Base-by-base conservation (phyloP, 805 yeast genomes). In the Cyberlindnera veronae region DNA sequence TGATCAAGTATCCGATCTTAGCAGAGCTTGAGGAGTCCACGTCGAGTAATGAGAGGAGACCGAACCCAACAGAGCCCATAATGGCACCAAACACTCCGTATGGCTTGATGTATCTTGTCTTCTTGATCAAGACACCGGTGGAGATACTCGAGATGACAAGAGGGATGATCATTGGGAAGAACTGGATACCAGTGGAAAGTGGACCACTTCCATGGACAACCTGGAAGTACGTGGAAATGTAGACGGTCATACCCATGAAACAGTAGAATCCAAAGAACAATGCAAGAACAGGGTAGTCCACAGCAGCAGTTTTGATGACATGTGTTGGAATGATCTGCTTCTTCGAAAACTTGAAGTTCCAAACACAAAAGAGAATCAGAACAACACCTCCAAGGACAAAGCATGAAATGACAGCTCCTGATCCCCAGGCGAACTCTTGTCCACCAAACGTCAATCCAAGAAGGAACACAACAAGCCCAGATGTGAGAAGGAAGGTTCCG, bases 391-490 rank as follows among this genome's bases (percentile, higher is more conserved):
- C 29, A 6, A 41, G 19, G 20, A 41, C 63, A 43, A 45, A 41
- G 38, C 71, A 70, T 10, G 59, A 48, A 6, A 79, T 69, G 4
- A 76, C 73, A 4, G 74, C 68, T 11, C 75, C 73, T 0, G 80
- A 71, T 3, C 60, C 53, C 86, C 86, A 81, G 2, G 74, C 59
- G 50, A 58, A 68, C 23, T 68, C 62, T 24, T 61, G 58, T 2
- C 80, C 79, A 15, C 84, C 84, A 49, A 77, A 71, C 0, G 81
- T 68, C 26, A 79, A 53, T 0, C 71, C 84, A 31, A 72, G 59
- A 41, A 69, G 57, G 1, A 75, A 41, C 34, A 77, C 53, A 5
- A 76, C 72, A 32, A 69, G 46, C 1, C 76, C 73, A 3, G 62
- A 51, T 3, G 71, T 54, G 22, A 74, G 49, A 8, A 76, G 48